Evolutionary conservation across 768 basidiomycete species (phyloP).

Genomic region (Pholiota molesta): DNA sequence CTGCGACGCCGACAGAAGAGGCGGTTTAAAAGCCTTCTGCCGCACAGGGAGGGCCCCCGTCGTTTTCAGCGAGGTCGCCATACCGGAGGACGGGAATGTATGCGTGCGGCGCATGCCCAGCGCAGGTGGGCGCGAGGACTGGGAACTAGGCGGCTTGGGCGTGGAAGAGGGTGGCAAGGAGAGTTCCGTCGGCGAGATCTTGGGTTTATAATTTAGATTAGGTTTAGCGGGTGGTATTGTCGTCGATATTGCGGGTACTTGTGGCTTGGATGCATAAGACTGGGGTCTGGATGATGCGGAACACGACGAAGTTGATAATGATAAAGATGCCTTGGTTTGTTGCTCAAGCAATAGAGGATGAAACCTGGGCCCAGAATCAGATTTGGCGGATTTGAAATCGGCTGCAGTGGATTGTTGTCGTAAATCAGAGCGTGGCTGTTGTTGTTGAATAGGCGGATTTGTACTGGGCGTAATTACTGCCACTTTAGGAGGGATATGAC

Average conservation of each 20-base stretch:
- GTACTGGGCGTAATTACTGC: neutral
- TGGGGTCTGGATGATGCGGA: neutral
- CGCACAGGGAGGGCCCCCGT: constrained; percentile 27
- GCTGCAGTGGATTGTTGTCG: neutral
- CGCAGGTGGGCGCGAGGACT: constrained; percentile 30
- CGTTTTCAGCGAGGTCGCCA: constrained; percentile 14
- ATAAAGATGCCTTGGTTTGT: constrained; percentile 3
- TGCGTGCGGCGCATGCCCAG: constrained; percentile 44
- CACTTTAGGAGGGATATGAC: neutral
- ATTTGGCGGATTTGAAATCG: neutral
- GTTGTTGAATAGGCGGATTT: neutral
- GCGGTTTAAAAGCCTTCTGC: constrained; percentile 41
- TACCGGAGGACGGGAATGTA: constrained; percentile 20
- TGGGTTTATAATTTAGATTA: constrained; percentile 11
- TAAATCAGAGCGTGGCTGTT: neutral
- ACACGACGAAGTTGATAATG: constrained; percentile 6
- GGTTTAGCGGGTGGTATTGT: constrained; percentile 1
- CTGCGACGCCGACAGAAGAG: constrained; percentile 29
- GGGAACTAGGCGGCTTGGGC: constrained; percentile 15
- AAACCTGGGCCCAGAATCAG: constrained; percentile 9
- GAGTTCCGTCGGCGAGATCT: neutral
- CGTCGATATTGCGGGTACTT: neutral
- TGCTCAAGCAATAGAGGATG: constrained; percentile 18
- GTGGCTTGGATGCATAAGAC: neutral
- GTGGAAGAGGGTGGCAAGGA: constrained; percentile 13